These are phyloP conservation scores for Penicillium aurantiogriseum DNA, from an alignment of 2,329 filamentous ascomycete genomes.

Conservation along the genomic window DNA sequence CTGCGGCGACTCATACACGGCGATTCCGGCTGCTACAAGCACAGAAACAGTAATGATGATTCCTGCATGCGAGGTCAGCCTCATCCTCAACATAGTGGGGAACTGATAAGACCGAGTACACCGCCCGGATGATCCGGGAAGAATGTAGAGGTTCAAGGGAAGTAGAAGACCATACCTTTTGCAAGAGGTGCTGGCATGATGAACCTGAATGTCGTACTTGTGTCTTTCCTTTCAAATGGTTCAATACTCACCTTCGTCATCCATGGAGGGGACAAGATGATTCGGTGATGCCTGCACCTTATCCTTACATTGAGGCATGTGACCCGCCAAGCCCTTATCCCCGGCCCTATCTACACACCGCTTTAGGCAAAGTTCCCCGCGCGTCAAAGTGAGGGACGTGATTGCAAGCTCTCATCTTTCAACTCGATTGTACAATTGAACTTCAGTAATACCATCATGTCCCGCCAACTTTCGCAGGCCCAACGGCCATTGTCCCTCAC, in stretches of 20 bases:
- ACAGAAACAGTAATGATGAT: conserved; percentile 62
- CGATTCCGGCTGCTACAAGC: conserved; percentile 61
- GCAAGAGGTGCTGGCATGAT: conserved; percentile 49
- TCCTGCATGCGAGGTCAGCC: conserved; percentile 44
- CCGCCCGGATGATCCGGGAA: conserved; percentile 22
- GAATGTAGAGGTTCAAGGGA: conserved; percentile 1
- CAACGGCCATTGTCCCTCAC: conserved; percentile 72
- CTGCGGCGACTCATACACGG: conserved; percentile 63
- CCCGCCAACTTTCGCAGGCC: conserved; percentile 48
- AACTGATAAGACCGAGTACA: conserved; percentile 32
- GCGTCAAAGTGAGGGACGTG: conserved; percentile 19
- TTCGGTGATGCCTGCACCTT: conserved; percentile 20
- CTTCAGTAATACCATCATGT: conserved; percentile 43
- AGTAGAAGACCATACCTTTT: conserved; percentile 41
- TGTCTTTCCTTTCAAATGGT: neutral
- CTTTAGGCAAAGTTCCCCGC: conserved; percentile 32
- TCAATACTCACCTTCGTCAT: neutral
- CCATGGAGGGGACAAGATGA: neutral
- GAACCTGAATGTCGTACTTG: neutral
- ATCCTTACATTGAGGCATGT: conserved; percentile 30
- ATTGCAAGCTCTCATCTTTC: conserved; percentile 1
- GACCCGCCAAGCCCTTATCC: conserved; percentile 35
- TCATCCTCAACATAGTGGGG: conserved; percentile 9
- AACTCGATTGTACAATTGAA: neutral
- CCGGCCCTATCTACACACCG: conserved; percentile 33